Evolutionary conservation across 768 basidiomycete genomes (phyloP).

Genomic region (Trametes cubensis): DNA sequence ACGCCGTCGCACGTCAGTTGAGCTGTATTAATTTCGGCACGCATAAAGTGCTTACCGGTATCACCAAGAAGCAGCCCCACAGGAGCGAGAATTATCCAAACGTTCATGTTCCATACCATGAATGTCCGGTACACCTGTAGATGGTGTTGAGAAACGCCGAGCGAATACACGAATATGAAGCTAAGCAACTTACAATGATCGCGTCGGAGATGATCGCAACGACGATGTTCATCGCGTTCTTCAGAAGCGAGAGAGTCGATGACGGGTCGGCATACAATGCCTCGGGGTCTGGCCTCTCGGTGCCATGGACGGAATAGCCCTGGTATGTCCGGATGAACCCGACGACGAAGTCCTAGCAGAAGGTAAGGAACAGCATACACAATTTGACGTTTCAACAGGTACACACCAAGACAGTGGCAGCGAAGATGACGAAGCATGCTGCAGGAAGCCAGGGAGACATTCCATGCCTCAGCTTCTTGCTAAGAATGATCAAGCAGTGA

Average conservation of each 20-base stretch:
- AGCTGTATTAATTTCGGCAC: neutral
- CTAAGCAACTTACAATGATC: conserved; percentile 3
- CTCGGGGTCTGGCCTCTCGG: neutral
- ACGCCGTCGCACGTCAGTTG: neutral
- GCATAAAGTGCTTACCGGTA: neutral
- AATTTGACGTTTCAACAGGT: too few relatives aligned
- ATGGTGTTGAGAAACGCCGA: too few relatives aligned
- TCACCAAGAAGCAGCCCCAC: neutral
- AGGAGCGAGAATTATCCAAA: neutral
- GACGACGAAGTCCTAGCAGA: neutral
- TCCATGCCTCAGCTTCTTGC: conserved; percentile 5
- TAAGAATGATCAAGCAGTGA: conserved; percentile 5
- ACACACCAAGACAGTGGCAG: conserved; percentile 2
- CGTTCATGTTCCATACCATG: conserved; percentile 7
- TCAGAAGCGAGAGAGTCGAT: conserved; percentile 1
- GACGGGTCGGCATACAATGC: conserved; percentile 5
- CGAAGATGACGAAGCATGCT: conserved; percentile 2
- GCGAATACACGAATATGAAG: neutral
- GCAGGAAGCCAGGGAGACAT: conserved; percentile 4
- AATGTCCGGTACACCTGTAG: conserved; percentile 6
- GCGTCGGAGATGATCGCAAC: conserved; percentile 10
- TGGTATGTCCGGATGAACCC: neutral
- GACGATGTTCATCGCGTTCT: conserved; percentile 7
- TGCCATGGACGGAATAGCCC: neutral
- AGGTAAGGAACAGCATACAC: neutral